Evolutionary conservation across 2,329 filamentous ascomycete species (phyloP), one percentile per base, ranked within the genome.

Genomic region (Graphilbum ipis-grandicollis): DNA sequence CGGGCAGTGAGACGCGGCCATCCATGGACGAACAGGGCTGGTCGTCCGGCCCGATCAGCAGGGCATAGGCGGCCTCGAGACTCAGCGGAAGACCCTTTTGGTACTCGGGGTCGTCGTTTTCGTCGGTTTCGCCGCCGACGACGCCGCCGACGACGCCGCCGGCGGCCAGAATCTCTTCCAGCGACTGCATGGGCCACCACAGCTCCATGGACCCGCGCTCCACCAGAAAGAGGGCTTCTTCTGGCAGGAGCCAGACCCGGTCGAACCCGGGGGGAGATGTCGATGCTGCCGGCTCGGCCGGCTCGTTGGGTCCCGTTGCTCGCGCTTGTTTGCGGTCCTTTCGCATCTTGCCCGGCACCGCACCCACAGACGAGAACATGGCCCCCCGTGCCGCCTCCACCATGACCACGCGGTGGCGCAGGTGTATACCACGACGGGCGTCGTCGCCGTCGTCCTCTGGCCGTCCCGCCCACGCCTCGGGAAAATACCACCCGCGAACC

Each of bases 201-300:
- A 94, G 67, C 54, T 96, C 84, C 48, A 96, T 50, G 33, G 72
- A 85, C 0, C 88, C 90, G 48, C 90, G 65, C 60, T 98, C 90
- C 9, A 96, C 65, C 43, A 94, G 56, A 50, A 85, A 94, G 37
- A 98, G 63, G 6, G 85, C 82, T 56, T 98, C 90, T 52, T 98
- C 90, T 0, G 88, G 88, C 29, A 93, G 55, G 35, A 98, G 52
- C 86, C 86, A 94, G 30, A 86, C 59, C 43, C 69, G 73, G 22
- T 75, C 69, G 41, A 65, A 66, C 3, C 66, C 68, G 0, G 65
- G 57, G 12, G 25, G 22, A 9, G 40, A 39, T 14, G 28, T 10
- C 9, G 26, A 13, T 13, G 26, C 8, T 13, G 26, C 6, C 14
- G 26, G 26, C 26, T n/a, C n/a, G n/a, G n/a, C n/a, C n/a, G n/a